Evolutionary conservation across 768 basidiomycete genomes (phyloP).

Genomic region (Suillus bovinus): DNA sequence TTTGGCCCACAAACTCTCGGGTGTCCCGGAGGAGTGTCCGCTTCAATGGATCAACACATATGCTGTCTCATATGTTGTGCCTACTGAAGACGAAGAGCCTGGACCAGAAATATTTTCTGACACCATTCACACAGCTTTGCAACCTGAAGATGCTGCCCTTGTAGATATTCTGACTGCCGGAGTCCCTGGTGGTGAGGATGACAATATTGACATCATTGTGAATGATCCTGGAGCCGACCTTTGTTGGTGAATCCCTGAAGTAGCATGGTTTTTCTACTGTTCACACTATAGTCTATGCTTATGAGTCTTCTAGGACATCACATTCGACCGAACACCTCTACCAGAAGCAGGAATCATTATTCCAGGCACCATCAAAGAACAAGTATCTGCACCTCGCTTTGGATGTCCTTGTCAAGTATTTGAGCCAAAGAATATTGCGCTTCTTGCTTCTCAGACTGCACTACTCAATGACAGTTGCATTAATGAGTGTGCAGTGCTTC

Average conservation of each 20-base stretch:
- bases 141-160: not conserved
- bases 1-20: not conserved
- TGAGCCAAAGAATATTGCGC: constrained; percentile 2
- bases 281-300: not conserved
- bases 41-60: not conserved
- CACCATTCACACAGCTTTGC: not conserved
- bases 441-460: constrained; percentile 5
- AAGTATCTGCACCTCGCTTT: not conserved
- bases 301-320: not conserved
- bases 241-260: not conserved
- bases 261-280: not conserved
- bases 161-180: not conserved
- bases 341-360: not conserved
- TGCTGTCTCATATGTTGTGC: not conserved
- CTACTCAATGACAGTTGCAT: constrained; percentile 11
- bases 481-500: constrained; percentile 9
- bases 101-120: not conserved
- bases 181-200: not conserved
- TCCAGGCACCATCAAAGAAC: not conserved
- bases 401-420: constrained; percentile 6
- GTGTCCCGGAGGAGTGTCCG: not conserved
- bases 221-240: not conserved
- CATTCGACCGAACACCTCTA: not conserved
- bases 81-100: not conserved
- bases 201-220: not conserved